Evolutionary conservation across 139 green algal genomes (phyloP).

Genomic region (Coelastrella sp.): DNA sequence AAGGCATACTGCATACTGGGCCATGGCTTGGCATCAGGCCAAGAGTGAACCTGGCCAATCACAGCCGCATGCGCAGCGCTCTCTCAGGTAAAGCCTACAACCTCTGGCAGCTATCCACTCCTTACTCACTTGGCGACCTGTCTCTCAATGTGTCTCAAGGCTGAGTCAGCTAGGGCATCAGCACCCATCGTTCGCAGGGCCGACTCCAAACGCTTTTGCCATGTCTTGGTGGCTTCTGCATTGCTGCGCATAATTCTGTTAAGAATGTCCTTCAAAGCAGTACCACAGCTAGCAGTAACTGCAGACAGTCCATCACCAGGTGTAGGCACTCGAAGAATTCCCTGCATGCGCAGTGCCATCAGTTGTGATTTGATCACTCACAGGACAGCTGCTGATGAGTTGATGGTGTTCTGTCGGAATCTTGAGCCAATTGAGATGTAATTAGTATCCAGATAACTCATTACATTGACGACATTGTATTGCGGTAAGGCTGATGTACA

Average conservation of each 20-base stretch:
- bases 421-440: too few species aligned
- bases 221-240: slow-evolving; percentile 39
- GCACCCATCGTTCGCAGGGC: slow-evolving; percentile 68
- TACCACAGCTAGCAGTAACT: slow-evolving; percentile 40
- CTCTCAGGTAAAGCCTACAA: too few species aligned
- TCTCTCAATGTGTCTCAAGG: slow-evolving; percentile 60
- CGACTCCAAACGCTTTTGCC: slow-evolving; percentile 42
- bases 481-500: too few species aligned
- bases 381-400: too few species aligned
- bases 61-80: too few species aligned
- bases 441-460: too few species aligned
- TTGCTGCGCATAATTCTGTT: slow-evolving; percentile 29
- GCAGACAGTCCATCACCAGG: slow-evolving; percentile 26
- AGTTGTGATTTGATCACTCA: neutral
- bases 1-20: too few species aligned
- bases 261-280: slow-evolving; percentile 45
- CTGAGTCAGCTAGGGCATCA: slow-evolving; percentile 49
- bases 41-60: too few species aligned
- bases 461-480: too few species aligned
- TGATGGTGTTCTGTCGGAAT: too few species aligned
- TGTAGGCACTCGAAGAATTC: neutral
- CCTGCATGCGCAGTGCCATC: neutral
- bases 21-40: too few species aligned
- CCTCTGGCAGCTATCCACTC: too few species aligned
- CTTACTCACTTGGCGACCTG: slow-evolving; percentile 42